Evolutionary conservation across 768 basidiomycete species (phyloP).

Genomic region (Podaxis sp.): DNA sequence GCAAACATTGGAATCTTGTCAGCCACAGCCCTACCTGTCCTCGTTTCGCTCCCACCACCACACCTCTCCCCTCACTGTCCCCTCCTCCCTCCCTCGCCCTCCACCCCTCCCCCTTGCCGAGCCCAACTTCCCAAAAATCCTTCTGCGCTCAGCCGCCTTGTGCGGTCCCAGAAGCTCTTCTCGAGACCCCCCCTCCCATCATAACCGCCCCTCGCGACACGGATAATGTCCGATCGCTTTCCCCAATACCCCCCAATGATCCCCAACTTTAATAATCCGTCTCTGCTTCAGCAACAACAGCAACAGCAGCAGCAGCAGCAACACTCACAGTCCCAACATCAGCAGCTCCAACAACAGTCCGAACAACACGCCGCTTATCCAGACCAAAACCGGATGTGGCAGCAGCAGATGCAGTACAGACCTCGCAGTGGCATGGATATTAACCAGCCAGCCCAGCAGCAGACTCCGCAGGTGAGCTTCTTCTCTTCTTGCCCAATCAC

Average conservation of each 20-base stretch:
- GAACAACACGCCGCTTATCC: slow-evolving; percentile 42
- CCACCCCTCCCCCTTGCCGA: slow-evolving; percentile 24
- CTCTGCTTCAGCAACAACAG: slow-evolving; percentile 43
- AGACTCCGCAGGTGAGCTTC: slow-evolving; percentile 47
- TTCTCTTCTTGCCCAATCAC: slow-evolving; percentile 13
- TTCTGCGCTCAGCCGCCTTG: slow-evolving; percentile 21
- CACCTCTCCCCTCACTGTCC: slow-evolving; percentile 27
- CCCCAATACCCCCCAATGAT: slow-evolving; percentile 58
- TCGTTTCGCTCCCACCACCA: slow-evolving; percentile 60
- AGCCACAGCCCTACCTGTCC: slow-evolving; percentile 44
- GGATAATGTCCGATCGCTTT: slow-evolving; percentile 63
- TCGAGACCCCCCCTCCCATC: slow-evolving; percentile 25
- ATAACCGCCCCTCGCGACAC: slow-evolving; percentile 18
- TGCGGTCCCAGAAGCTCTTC: slow-evolving; percentile 25
- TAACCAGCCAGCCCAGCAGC: slow-evolving; percentile 28
- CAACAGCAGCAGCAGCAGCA: slow-evolving; percentile 42
- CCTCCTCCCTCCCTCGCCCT: slow-evolving; percentile 21
- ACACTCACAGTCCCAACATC: slow-evolving; percentile 38
- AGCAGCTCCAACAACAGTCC: slow-evolving; percentile 35
- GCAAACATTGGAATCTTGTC: slow-evolving; percentile 44
- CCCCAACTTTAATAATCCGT: slow-evolving; percentile 38
- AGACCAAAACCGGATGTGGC: slow-evolving; percentile 58
- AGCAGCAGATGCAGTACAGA: slow-evolving; percentile 52
- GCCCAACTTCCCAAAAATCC: slow-evolving; percentile 15
- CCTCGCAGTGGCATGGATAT: slow-evolving; percentile 40